A percentile compares a stretch with the other conserved stretches of the same genome.
phyloP scores from a whole-genome alignment of 106 monocot species.

The Posidonia australis region DNA sequence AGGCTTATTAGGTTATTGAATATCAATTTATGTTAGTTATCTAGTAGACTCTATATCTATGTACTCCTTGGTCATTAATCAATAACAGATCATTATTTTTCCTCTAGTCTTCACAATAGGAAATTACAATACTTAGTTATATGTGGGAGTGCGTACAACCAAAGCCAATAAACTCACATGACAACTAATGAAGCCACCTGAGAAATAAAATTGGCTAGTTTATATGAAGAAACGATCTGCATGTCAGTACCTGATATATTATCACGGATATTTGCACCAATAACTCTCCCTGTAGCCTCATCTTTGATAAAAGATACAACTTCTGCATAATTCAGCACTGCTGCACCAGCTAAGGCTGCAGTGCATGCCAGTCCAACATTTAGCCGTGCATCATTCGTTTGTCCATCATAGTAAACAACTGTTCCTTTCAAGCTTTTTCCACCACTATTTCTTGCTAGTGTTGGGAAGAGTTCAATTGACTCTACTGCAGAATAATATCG shows the following conservation, averaged over 20 bases:
- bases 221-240: too few species aligned
- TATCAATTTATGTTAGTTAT: too few species aligned
- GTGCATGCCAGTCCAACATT: slow-evolving; percentile 96
- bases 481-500: slow-evolving; percentile 89
- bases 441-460: slow-evolving; percentile 68
- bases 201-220: too few species aligned
- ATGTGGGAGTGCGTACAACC: too few species aligned
- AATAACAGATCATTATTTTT: too few species aligned
- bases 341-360: slow-evolving; percentile 79
- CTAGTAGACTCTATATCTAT: too few species aligned
- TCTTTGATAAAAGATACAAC: slow-evolving; percentile 75
- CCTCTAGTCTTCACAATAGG: too few species aligned
- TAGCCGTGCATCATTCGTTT: slow-evolving; percentile 93
- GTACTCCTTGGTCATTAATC: too few species aligned
- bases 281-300: slow-evolving; percentile 47
- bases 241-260: slow-evolving; percentile 69
- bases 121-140: too few species aligned
- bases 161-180: too few species aligned
- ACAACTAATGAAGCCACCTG: too few species aligned
- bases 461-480: slow-evolving; percentile 86
- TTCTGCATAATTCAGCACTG: slow-evolving; percentile 92
- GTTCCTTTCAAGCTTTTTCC: slow-evolving; percentile 79
- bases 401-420: slow-evolving; percentile 97
- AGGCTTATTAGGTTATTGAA: too few species aligned
- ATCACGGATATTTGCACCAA: slow-evolving; percentile 78